phyloP scores from a whole-genome alignment of 1,284 basidiomycete genomes.

The Salmacisia buchloeana region DNA sequence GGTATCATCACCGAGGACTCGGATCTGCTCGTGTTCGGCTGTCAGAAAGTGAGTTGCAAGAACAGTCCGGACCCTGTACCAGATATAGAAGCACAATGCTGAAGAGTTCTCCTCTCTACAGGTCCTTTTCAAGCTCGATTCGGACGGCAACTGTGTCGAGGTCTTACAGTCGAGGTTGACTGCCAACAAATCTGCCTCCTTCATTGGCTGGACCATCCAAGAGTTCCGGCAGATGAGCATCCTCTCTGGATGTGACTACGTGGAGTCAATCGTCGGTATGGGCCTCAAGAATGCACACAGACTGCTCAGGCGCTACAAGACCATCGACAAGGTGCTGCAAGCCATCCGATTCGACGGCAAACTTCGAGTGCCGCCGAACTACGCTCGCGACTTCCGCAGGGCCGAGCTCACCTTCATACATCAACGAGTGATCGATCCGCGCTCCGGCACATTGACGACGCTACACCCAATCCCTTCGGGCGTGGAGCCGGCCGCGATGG shows the following conservation, averaged over 20 bases:
- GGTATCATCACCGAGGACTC: slow-evolving; percentile 97
- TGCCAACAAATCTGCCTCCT: slow-evolving; percentile 66
- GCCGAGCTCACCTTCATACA: slow-evolving; percentile 92
- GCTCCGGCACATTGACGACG: slow-evolving; percentile 21
- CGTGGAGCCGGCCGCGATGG: slow-evolving; percentile 24
- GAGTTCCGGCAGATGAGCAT: slow-evolving; percentile 95
- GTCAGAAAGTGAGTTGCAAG: slow-evolving; percentile 63
- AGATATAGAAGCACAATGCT: slow-evolving; percentile 68
- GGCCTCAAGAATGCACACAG: slow-evolving; percentile 77
- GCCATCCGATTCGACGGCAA: slow-evolving; percentile 77
- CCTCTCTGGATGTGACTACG: slow-evolving; percentile 93
- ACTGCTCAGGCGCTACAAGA: slow-evolving; percentile 75
- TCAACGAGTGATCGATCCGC: slow-evolving; percentile 85
- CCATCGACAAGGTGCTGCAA: slow-evolving; percentile 78
- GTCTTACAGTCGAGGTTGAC: slow-evolving; percentile 75
- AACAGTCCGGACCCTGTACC: slow-evolving; percentile 59
- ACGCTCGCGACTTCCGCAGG: slow-evolving; percentile 58
- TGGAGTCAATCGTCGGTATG: slow-evolving; percentile 51
- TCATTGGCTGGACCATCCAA: slow-evolving; percentile 78
- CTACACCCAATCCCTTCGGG: slow-evolving; percentile 39
- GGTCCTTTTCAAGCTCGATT: slow-evolving; percentile 48
- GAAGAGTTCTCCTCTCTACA: background rate
- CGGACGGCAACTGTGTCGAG: slow-evolving; percentile 64
- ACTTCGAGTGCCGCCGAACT: slow-evolving; percentile 65
- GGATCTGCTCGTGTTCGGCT: slow-evolving; percentile 94